Evolutionary conservation across 768 basidiomycete genomes (phyloP).

Genomic region (Lentinula sp.): DNA sequence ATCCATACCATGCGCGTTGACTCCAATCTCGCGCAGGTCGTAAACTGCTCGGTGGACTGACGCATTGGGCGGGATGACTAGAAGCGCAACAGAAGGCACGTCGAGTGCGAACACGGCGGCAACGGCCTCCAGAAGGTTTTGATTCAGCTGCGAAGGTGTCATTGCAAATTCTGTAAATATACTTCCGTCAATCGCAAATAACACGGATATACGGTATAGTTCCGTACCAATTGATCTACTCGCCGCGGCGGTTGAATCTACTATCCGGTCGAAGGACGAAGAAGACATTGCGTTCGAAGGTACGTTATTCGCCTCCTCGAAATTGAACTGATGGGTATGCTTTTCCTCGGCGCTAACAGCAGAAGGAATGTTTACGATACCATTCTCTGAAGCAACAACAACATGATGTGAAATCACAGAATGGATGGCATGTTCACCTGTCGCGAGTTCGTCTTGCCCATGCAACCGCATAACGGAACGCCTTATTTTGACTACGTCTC

Average conservation of each 20-base stretch:
- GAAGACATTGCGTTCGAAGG: neutral
- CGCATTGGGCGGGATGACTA: slow-evolving; percentile 61
- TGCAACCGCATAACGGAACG: slow-evolving; percentile 14
- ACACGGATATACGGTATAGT: neutral
- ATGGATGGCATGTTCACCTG: neutral
- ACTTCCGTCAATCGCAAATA: neutral
- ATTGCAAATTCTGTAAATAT: slow-evolving; percentile 32
- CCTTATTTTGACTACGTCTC: slow-evolving; percentile 32
- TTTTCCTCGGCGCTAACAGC: slow-evolving; percentile 11
- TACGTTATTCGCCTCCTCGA: neutral
- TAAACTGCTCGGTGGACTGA: slow-evolving; percentile 58
- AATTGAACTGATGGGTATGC: slow-evolving; percentile 7
- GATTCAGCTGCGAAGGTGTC: slow-evolving; percentile 48
- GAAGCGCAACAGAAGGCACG: slow-evolving; percentile 58
- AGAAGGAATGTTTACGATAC: slow-evolving; percentile 46
- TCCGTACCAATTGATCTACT: slow-evolving; percentile 1
- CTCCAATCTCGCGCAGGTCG: slow-evolving; percentile 59
- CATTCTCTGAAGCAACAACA: slow-evolving; percentile 52
- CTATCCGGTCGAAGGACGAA: neutral
- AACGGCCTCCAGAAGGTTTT: slow-evolving; percentile 57
- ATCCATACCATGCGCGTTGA: slow-evolving; percentile 61
- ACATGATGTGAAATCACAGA: slow-evolving; percentile 42
- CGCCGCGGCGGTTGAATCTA: neutral
- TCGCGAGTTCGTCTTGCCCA: neutral
- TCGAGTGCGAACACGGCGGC: slow-evolving; percentile 68